A percentile compares a stretch with the other conserved stretches of the same genome.
Conservation (phyloP, 1,139 yeast genomes). For the Insectozyma bohioensis region DNA sequence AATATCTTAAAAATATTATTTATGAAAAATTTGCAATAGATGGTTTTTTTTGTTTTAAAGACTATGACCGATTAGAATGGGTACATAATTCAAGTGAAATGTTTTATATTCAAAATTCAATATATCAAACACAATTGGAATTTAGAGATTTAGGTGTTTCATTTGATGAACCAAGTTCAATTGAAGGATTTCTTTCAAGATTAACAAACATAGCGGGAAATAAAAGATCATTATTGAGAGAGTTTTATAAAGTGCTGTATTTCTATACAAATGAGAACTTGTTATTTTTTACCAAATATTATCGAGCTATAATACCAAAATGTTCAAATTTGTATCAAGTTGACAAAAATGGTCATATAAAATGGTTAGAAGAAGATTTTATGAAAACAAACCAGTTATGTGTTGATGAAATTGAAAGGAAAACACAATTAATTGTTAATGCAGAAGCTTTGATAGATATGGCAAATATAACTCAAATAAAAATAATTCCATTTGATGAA, state of each 20-base stretch:
- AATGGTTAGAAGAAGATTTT: conserved; percentile 61
- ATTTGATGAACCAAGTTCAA: conserved; percentile 47
- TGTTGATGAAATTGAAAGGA: conserved; percentile 60
- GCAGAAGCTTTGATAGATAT: conserved; percentile 67
- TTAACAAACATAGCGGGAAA: conserved; percentile 55
- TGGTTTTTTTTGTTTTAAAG: conserved; percentile 56
- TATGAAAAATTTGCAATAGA: conserved; percentile 16
- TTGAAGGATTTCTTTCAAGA: conserved; percentile 75
- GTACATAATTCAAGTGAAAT: conserved; percentile 51
- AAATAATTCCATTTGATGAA: conserved; percentile 25
- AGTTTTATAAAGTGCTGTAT: conserved; percentile 58
- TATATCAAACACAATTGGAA: conserved; percentile 45
- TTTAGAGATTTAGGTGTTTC: conserved; percentile 31
- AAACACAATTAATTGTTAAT: conserved; percentile 52
- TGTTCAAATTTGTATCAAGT: conserved; percentile 21
- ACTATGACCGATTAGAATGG: conserved; percentile 82
- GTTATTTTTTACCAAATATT: conserved; percentile 57
- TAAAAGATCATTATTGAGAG: conserved; percentile 37
- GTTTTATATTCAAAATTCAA: conserved; percentile 34
- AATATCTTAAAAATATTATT: conserved; percentile 29
- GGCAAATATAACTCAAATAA: conserved; percentile 42
- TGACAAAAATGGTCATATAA: conserved; percentile 50
- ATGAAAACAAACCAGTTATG: conserved; percentile 55
- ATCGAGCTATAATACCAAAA: conserved; percentile 57
- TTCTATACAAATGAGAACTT: conserved; percentile 62